Evolutionary conservation across 2,329 filamentous ascomycete genomes (phyloP), one percentile per base, ranked within the genome.

Genomic region (Monilinia laxa): DNA sequence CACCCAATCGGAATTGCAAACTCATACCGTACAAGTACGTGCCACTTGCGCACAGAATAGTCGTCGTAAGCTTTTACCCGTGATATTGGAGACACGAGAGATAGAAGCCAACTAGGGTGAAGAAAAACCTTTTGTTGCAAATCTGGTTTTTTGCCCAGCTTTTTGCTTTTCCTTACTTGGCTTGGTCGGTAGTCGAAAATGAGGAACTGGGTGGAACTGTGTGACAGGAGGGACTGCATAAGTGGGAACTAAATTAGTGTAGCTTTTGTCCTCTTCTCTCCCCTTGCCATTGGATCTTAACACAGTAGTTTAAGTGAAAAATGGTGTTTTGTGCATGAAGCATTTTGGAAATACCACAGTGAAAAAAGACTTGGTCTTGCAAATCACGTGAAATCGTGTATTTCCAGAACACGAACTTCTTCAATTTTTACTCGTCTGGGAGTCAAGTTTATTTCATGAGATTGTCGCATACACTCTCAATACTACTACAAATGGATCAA

Each of bases 41-140:
- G 57, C 42, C 42, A 60, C 57, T 51, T 51, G 20, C 20, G 47
- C 42, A 60, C 20, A 25, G 28, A 12, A 60, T 35, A 31, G 62
- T 31, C 51, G 62, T 64, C 62, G 62, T 64, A 64, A 64, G 62
- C 62, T 64, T 64, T 57, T 64, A 64, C 18, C 62, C 62, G 52
- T 56, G 49, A 57, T 38, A 51, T 35, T 60, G 28, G 58, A 60
- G 28, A 35, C 23, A 64, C 35, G 23, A 55, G n/a, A 2, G 20
- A 10, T 47, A 18, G 20, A 56, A 20, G 28, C 49, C 47, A 42
- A 63, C 47, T 40, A 63, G 14, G 55, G 7, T 64, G 52, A 23
- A 56, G 40, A 38, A 56, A 45, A 64, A 1, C 0, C 18, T 59
- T 60, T 65, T 65, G 63, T 65, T 65, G 63, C 55, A 65, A 51